Base-by-base conservation (phyloP, 2,329 filamentous ascomycete species). In the Tympanopsis confertula region DNA sequence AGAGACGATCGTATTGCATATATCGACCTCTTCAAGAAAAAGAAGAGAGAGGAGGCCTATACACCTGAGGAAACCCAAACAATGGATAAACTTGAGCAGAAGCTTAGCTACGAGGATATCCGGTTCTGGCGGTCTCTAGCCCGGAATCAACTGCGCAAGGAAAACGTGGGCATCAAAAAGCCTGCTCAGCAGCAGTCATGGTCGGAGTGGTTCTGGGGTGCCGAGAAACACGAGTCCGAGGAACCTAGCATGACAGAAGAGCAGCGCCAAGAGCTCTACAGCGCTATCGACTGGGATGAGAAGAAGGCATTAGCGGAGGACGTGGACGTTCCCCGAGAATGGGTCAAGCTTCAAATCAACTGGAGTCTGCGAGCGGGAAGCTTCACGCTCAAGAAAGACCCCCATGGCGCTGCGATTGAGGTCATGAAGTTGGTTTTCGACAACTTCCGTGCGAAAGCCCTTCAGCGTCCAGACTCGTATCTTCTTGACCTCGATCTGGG, bases 261-360 rank as follows among this genome's bases (percentile, higher is more conserved):
- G 57, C 88, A 99, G 56, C 81, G 89, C 30, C 87, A 96, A 55
- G 89, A 98, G 59, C 72, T 99, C 7, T 98, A 96, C 57, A 82
- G 93, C 48, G 93, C 86, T 36, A 99, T 99, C 50, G 91, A 96
- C 50, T 99, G 89, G 80, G 86, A 98, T 44, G 91, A 99, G 59
- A 96, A 95, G 65, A 80, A 88, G 42, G 85, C 83, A 2, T 71
- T 98, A 28, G 71, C 86, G 0, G 87, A 94, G 47, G 81, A 83
- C 30, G 80, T 99, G 3, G 91, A 98, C 48, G 69, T 87, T 20
- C 93, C 93, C 0, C 77, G 85, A 38, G 91, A 99, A 48, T 86
- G 86, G 7, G 71, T 98, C 50, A 95, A 96, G 59, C 69, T 96
- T 56, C 86, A 95, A 54, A 66, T 98, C 36, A 87, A 96, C 54